Evolutionary conservation across 2,329 filamentous ascomycete genomes (phyloP).

Genomic region (Diaporthe nobilis): DNA sequence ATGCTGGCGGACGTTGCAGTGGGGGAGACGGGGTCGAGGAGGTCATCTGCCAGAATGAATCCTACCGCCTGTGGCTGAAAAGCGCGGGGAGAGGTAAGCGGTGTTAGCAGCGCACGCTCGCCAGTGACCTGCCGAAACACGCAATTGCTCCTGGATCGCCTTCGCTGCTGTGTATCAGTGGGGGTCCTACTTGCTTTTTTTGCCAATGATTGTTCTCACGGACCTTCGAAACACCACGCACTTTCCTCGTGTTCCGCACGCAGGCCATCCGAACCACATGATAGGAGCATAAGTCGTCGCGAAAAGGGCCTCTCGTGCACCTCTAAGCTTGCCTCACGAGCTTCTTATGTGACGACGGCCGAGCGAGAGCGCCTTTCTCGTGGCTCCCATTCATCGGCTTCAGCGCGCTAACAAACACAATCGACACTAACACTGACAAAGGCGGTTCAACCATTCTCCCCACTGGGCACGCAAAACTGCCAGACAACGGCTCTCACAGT

Average conservation of each 20-base stretch:
- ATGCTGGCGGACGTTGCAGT: slow-evolving; percentile 33
- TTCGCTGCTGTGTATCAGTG: slow-evolving; percentile 24
- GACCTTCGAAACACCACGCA: slow-evolving; percentile 28
- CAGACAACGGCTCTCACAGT: slow-evolving; percentile 12
- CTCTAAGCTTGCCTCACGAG: slow-evolving; percentile 14
- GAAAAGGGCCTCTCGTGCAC: not conserved
- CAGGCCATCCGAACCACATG: slow-evolving; percentile 12
- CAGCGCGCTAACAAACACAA: slow-evolving; percentile 1
- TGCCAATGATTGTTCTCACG: slow-evolving; percentile 17
- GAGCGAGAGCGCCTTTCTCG: not conserved
- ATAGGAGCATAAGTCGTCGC: slow-evolving; percentile 4
- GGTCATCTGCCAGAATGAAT: slow-evolving; percentile 41
- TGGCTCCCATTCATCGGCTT: slow-evolving; percentile 10
- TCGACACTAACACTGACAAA: not conserved
- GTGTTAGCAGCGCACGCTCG: slow-evolving; percentile 1
- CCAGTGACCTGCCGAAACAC: slow-evolving; percentile 39
- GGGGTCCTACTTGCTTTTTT: slow-evolving; percentile 9
- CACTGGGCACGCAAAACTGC: slow-evolving; percentile 5
- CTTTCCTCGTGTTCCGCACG: slow-evolving; percentile 19
- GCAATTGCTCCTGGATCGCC: slow-evolving; percentile 15
- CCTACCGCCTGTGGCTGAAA: slow-evolving; percentile 39
- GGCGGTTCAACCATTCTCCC: slow-evolving; percentile 33
- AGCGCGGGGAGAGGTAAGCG: slow-evolving; percentile 25
- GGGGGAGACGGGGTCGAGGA: slow-evolving; percentile 28
- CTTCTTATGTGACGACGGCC: slow-evolving; percentile 13